Percentiles rank a stretch among this genome's conserved stretches.
phyloP scores from a whole-genome alignment of 495 filamentous ascomycete species.

The Beverwykella pulmonaria region DNA sequence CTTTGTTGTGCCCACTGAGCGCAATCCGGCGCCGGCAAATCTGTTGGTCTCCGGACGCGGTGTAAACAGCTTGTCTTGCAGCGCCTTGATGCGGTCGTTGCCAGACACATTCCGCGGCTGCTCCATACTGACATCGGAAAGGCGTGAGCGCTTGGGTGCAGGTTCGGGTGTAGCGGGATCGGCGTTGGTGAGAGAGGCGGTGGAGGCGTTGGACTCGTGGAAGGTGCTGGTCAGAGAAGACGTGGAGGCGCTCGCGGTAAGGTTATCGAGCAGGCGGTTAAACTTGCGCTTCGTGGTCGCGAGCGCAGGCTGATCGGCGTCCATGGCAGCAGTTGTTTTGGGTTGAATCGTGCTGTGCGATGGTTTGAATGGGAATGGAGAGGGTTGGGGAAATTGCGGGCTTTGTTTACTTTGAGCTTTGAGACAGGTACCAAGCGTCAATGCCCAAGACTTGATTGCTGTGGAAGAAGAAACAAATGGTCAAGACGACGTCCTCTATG shows the following conservation, averaged over 20 bases:
- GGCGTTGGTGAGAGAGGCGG: conserved; percentile 18
- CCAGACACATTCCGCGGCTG: conserved; percentile 22
- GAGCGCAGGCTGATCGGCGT: conserved; percentile 37
- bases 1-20: conserved; percentile 12
- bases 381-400: not conserved
- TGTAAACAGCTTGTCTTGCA: conserved; percentile 26
- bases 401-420: conserved; percentile 11
- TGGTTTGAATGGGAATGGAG: not conserved
- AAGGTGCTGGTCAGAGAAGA: conserved; percentile 23
- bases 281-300: conserved; percentile 49
- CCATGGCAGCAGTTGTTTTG: conserved; percentile 19
- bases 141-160: conserved; percentile 36
- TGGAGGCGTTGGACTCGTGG: conserved; percentile 18
- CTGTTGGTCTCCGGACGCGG: conserved; percentile 9
- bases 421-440: not conserved
- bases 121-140: conserved; percentile 29
- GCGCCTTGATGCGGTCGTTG: conserved; percentile 20
- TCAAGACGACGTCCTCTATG: too few species aligned
- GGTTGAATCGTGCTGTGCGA: not conserved
- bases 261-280: conserved; percentile 46
- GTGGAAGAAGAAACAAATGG: too few species aligned
- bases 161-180: conserved; percentile 21
- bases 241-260: conserved; percentile 38
- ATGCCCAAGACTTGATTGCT: too few species aligned
- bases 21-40: conserved; percentile 5